Evolutionary conservation across 805 yeast genomes (phyloP), one percentile per base, ranked within the genome.

Genomic region (Wickerhamomyces rabaulensis): DNA sequence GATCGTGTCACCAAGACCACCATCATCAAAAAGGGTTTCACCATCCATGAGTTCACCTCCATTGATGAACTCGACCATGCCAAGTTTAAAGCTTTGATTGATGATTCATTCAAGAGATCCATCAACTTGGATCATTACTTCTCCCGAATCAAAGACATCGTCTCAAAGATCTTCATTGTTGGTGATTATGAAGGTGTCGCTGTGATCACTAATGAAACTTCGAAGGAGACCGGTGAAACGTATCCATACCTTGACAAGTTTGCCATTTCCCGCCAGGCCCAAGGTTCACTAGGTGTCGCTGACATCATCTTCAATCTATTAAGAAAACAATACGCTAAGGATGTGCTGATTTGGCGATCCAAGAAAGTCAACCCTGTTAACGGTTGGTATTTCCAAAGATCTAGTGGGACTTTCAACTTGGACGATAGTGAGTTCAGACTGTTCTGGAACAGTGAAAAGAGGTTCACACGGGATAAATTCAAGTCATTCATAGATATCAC

Each of bases 161-260:
- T 92, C 4, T 91, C 97, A 0, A 84, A 87, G 0, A 63, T 94
- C 10, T 82, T 94, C 15, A 76, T 94, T 13, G 88, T 92, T 3
- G 98, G 98, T 1, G 94, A 92, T 59, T 94, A 94, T 63, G 97
- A 91, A 54, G 98, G 98, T 3, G 90, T 88, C 16, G 97, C 98
- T 0, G 84, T 94, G 15, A 76, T 92, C 31, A 94, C 99, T 0
- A 84, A 88, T 79, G 99, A 92, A 38, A 49, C 62, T 1, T 59
- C 64, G 4, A 49, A 59, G 1, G 35, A 43, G 1, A 48, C 54
- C 3, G 57, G 60, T 2, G 53, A 60, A 4, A 61, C 58, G 3
- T 74, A 89, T 27, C 87, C 96, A 0, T 94, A 94, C 55, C 70
- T 94, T 43, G 99, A 94, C 64, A 94, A 94, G 64, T 89, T 94